phyloP scores from a whole-genome alignment of 352 stramenopile species.

The Globisporangium solare region DNA sequence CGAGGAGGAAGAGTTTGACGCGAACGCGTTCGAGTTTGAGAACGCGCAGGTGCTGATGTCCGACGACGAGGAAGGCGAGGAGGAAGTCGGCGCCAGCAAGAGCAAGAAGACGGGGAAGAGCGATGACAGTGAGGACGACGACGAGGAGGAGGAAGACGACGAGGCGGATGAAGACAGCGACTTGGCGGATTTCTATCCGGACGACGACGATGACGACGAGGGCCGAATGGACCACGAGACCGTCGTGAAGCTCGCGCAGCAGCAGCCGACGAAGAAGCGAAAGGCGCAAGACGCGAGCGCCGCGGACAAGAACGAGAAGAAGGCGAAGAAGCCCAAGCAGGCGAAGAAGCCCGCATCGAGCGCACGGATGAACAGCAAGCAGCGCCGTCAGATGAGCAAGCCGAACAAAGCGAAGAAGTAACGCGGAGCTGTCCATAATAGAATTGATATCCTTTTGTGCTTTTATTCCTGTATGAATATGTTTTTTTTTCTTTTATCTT shows the following conservation, averaged over 20 bases:
- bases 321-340: constrained; percentile 13
- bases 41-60: constrained; percentile 71
- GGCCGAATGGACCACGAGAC: constrained; percentile 17
- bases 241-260: constrained; percentile 10
- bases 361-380: constrained; percentile 17
- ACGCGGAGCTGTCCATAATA: not conserved
- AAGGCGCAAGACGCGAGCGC: not conserved
- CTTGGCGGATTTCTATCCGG: constrained; percentile 60
- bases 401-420: constrained; percentile 11
- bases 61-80: constrained; percentile 55
- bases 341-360: constrained; percentile 2
- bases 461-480: not conserved
- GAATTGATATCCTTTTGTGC: too few species aligned
- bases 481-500: too few species aligned
- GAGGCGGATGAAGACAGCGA: constrained; percentile 33
- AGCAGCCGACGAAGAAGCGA: constrained; percentile 9
- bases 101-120: constrained; percentile 16
- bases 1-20: constrained; percentile 55
- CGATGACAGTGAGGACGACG: constrained; percentile 19
- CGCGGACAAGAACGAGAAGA: constrained; percentile 5
- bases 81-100: constrained; percentile 7
- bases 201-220: constrained; percentile 41
- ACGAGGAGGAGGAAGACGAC: constrained; percentile 14
- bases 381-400: constrained; percentile 16
- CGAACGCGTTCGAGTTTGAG: constrained; percentile 79